A percentile compares a stretch with the other conserved stretches of the same genome.
Conservation (phyloP, 345 rosid species). For the Rhizophora apiculata region DNA sequence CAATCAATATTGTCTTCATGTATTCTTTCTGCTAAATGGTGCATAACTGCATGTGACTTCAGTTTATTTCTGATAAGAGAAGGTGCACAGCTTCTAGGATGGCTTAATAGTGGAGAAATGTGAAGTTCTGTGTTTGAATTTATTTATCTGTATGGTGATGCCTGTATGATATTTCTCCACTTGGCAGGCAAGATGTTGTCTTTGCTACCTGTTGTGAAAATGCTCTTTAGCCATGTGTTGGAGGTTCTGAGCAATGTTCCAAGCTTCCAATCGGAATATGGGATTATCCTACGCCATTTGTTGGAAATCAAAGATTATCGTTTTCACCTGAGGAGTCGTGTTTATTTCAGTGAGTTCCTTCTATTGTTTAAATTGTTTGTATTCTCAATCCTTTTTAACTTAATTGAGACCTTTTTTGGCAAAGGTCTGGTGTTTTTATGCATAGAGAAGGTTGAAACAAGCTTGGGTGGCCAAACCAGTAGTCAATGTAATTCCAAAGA, state of each 20-base stretch:
- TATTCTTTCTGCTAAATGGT: neutral
- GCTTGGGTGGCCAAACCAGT: conserved; percentile 43
- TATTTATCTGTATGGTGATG: conserved; percentile 11
- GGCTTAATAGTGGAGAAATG: neutral
- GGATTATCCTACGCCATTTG: conserved; percentile 71
- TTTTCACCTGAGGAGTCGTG: conserved; percentile 69
- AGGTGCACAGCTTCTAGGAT: neutral
- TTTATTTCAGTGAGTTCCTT: conserved; percentile 60
- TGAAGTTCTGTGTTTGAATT: neutral
- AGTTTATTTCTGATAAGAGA: neutral
- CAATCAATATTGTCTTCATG: conserved; percentile 2
- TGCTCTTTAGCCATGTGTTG: conserved; percentile 62
- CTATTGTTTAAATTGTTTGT: neutral
- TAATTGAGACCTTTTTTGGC: conserved; percentile 22
- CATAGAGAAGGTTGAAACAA: conserved; percentile 66
- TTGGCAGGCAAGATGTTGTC: conserved; percentile 54
- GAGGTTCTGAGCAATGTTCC: conserved; percentile 70
- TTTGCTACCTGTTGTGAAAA: conserved; percentile 61
- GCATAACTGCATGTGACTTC: neutral
- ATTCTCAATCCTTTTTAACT: conserved; percentile 9
- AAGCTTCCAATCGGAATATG: conserved; percentile 84
- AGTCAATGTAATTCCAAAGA: conserved; percentile 59
- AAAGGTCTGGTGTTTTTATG: conserved; percentile 63
- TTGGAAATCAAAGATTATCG: conserved; percentile 60
- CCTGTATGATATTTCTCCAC: neutral